Evolutionary conservation across 805 yeast species (phyloP).

Genomic region (Pichia californica): DNA sequence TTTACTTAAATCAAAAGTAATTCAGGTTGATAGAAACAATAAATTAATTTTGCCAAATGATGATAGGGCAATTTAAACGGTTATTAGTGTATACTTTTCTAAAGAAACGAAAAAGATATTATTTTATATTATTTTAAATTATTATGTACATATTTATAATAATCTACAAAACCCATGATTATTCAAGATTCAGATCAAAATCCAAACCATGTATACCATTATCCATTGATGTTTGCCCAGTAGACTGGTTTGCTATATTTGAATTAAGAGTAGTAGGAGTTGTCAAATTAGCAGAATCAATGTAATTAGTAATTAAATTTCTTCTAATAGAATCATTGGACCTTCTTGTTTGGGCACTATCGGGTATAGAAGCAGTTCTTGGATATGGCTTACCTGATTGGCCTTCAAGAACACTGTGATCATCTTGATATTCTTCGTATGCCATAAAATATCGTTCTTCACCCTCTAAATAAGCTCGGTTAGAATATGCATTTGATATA

Average conservation of each 20-base stretch:
- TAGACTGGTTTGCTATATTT: slow-evolving; percentile 6
- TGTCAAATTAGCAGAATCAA: slow-evolving; percentile 5
- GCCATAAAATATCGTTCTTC: slow-evolving; percentile 31
- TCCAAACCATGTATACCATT: slow-evolving; percentile 19
- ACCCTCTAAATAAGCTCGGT: background rate
- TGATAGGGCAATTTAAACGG: slow-evolving; percentile 8
- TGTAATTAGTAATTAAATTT: slow-evolving; percentile 2
- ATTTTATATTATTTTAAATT: too few relatives aligned
- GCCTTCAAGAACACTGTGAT: slow-evolving; percentile 22
- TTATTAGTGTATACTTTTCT: background rate
- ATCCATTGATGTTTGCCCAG: slow-evolving; percentile 16
- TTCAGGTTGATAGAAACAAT: slow-evolving; percentile 37
- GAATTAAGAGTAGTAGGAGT: slow-evolving; percentile 8
- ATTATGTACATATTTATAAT: too few relatives aligned
- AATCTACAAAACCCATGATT: background rate
- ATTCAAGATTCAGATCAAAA: slow-evolving; percentile 28
- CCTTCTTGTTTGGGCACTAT: slow-evolving; percentile 6
- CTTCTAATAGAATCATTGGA: slow-evolving; percentile 3
- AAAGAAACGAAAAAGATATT: background rate
- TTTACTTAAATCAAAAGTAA: slow-evolving; percentile 75
- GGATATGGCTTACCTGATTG: background rate
- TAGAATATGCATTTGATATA: background rate
- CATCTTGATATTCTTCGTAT: slow-evolving; percentile 32
- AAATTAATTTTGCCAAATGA: slow-evolving; percentile 14
- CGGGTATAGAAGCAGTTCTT: slow-evolving; percentile 8